phyloP scores from a whole-genome alignment of 257 asterid genomes.

The Solanum chiquidenum region DNA sequence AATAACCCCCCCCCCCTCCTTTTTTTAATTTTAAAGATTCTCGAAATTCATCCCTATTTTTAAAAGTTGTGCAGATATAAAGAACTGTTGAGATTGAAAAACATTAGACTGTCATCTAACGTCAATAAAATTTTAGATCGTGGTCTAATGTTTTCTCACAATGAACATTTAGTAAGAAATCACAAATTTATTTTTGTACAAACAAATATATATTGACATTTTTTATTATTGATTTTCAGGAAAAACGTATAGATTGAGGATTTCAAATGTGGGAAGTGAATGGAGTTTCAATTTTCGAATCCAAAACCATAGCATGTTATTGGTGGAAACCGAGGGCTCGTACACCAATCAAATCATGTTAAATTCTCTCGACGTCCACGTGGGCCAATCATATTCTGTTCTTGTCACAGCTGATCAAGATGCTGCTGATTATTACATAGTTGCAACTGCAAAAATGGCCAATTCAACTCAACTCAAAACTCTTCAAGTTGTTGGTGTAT shows the following conservation, averaged over 20 bases:
- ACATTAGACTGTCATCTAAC: accelerated
- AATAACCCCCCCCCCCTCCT: not conserved
- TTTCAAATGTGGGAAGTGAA: conserved; percentile 47
- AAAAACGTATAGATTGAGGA: conserved; percentile 46
- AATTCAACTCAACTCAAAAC: not conserved
- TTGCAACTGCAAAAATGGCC: conserved; percentile 50
- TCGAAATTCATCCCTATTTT: not conserved
- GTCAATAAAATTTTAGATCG: not conserved
- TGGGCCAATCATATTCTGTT: conserved; percentile 74
- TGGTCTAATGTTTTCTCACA: not conserved
- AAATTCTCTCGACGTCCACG: conserved; percentile 52
- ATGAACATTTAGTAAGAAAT: not conserved
- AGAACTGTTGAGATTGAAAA: not conserved
- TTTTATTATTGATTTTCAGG: conserved; percentile 13
- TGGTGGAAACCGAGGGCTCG: conserved; percentile 69
- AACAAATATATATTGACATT: not conserved
- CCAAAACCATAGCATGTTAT: conserved; percentile 40
- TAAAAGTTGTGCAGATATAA: not conserved
- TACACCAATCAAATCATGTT: conserved; percentile 35
- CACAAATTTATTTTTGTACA: not conserved
- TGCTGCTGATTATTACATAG: conserved; percentile 41
- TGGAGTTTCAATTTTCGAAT: conserved; percentile 59
- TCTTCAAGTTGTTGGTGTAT: conserved; percentile 35
- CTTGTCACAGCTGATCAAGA: conserved; percentile 43
- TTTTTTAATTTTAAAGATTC: not conserved